Base-by-base conservation (phyloP, 257 asterid genomes). In the Solanum peruvianum region DNA sequence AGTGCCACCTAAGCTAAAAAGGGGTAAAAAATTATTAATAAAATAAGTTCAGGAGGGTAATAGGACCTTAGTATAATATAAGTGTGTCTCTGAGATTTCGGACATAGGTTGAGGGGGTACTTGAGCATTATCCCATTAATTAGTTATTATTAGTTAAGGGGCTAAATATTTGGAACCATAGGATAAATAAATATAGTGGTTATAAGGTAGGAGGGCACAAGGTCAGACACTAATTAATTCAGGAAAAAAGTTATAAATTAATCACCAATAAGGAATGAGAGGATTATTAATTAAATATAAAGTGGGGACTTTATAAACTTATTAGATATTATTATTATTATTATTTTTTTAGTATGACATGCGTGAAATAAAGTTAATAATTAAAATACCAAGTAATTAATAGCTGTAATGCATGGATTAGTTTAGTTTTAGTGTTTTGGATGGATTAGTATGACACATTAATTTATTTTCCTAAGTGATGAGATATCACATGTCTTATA, bases 361-460 rank as follows among this genome's bases (percentile, higher is more conserved):
- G 13, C 10, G 42, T 14, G 56, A 62, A 77, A 39, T 73, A 76
- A 29, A 66, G 21, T 44, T 60, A 67, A 77, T 56, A 44, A 62
- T 66, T 52, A 49, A 82, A 58, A 21, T 62, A 82, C 52, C 67
- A 80, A 69, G 88, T 87, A 87, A 60, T 23, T 23, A 89, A 89
- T 89, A 70, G 91, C 86, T 89, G 87, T 83, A 83, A 83, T 81
- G 88, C 82, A 86, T 56, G 70, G 84, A 80, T 84, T 69, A 85
- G 41, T 49, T 49, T 69, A 62, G 6, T 71, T 33, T 49, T 39
- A 75, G 82, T 52, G 83, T 83, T 69, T 44, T 23, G 37, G 83
- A 33, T 70, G 86, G 81, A 49, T 69, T 29, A 29, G 31, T 29
- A 29, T 31, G 64, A 72, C 27, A 58, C 18, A 82, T 44, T 73